These are phyloP conservation scores for Hypholoma sublateritium DNA, from an alignment of 768 basidiomycete species.

Conservation along the genomic window DNA sequence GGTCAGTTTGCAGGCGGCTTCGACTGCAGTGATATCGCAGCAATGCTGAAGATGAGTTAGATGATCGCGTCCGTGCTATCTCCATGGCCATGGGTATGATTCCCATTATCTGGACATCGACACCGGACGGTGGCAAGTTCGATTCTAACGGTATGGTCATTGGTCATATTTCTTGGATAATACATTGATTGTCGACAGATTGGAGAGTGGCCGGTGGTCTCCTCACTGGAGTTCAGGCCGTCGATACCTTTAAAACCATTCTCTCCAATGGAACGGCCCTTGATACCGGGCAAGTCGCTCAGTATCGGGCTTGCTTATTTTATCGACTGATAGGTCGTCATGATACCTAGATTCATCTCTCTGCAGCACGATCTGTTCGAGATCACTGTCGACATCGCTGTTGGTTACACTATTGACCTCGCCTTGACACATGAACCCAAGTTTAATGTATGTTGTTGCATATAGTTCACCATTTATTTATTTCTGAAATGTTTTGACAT, in stretches of 20 bases:
- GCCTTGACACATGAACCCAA: conserved; percentile 66
- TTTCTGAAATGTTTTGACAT: neutral
- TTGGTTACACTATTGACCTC: conserved; percentile 80
- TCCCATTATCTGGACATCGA: conserved; percentile 87
- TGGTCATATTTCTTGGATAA: conserved; percentile 43
- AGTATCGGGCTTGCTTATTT: conserved; percentile 13
- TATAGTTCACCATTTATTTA: neutral
- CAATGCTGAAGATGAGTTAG: conserved; percentile 29
- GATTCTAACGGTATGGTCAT: conserved; percentile 62
- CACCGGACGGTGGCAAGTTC: conserved; percentile 52
- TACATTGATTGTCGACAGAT: conserved; percentile 44
- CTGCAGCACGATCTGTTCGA: conserved; percentile 85
- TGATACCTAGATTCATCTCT: conserved; percentile 68
- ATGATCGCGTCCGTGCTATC: conserved; percentile 92
- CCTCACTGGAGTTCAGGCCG: conserved; percentile 58
- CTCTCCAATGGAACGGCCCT: conserved; percentile 64
- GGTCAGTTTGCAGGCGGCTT: conserved; percentile 31
- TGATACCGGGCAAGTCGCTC: conserved; percentile 47
- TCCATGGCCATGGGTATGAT: conserved; percentile 86
- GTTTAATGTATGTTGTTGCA: conserved; percentile 50
- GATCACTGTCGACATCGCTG: conserved; percentile 86
- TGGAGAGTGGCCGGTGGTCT: conserved; percentile 84
- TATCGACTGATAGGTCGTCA: neutral
- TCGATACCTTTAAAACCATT: conserved; percentile 70
- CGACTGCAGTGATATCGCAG: neutral